A percentile compares a stretch with the other conserved stretches of the same genome.
Evolutionary conservation across 495 filamentous ascomycete genomes (phyloP).

Genomic region (Penicillium turbatum): DNA sequence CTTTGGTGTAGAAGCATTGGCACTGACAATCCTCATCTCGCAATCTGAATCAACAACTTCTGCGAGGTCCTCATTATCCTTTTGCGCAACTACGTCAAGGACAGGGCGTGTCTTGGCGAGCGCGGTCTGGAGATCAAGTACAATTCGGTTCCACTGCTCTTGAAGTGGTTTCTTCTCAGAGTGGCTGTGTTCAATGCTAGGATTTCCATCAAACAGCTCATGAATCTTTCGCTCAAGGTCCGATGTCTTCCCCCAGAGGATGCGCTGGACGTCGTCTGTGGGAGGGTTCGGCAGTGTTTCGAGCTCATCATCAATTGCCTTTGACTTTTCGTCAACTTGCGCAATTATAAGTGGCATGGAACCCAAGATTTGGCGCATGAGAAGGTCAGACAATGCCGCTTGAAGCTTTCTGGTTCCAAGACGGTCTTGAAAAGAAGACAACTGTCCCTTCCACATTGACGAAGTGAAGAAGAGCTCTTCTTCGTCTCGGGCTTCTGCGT

Average conservation of each 20-base stretch:
- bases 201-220: constrained; percentile 34
- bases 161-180: constrained; percentile 26
- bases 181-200: background rate
- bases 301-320: constrained; percentile 45
- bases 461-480: constrained; percentile 58
- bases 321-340: constrained; percentile 50
- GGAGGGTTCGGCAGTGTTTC: constrained; percentile 53
- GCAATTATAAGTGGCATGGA: constrained; percentile 57
- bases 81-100: constrained; percentile 5
- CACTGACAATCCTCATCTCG: constrained; percentile 13
- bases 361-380: constrained; percentile 54
- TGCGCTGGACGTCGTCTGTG: constrained; percentile 31
- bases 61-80: constrained; percentile 1
- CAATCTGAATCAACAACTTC: constrained; percentile 26
- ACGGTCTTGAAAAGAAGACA: constrained; percentile 44
- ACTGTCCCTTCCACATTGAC: constrained; percentile 42
- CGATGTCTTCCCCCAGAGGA: constrained; percentile 34
- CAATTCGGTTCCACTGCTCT: constrained; percentile 35
- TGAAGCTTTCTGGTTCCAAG: constrained; percentile 58
- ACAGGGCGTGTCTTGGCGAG: constrained; percentile 34
- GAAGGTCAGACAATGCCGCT: constrained; percentile 46
- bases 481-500: constrained; percentile 51
- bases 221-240: constrained; percentile 29
- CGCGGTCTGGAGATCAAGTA: constrained; percentile 33
- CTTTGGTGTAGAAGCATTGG: background rate